These are phyloP conservation scores for Fragilaria radians DNA, from an alignment of 108 stramenopile species.

Conservation along the genomic window DNA sequence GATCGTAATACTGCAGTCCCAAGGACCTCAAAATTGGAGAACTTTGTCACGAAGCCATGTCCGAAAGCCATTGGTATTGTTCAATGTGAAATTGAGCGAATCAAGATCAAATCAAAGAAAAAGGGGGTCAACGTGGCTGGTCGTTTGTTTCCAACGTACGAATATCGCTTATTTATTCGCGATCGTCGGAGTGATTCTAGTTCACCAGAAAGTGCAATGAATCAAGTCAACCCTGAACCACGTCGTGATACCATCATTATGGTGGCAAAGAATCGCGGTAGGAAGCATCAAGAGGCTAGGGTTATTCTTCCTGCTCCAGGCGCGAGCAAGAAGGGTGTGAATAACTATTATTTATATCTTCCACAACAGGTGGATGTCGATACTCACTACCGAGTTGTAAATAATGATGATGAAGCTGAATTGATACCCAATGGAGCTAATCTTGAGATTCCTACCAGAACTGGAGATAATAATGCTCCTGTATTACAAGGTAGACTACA, in stretches of 20 bases:
- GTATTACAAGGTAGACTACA: conserved; percentile 56
- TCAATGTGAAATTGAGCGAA: conserved; percentile 80
- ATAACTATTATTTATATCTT: conserved; percentile 62
- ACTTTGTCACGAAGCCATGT: conserved; percentile 67
- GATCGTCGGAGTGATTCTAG: conserved; percentile 23
- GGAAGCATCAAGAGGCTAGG: conserved; percentile 17
- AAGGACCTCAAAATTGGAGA: conserved; percentile 42
- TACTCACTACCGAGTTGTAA: conserved; percentile 44
- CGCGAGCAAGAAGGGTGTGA: conserved; percentile 55
- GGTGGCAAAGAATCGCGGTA: conserved; percentile 65
- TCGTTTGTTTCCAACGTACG: conserved; percentile 72
- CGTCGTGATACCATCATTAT: conserved; percentile 64
- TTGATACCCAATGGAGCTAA: conserved; percentile 12
- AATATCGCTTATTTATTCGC: conserved; percentile 76
- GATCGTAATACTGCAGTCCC: conserved; percentile 71
- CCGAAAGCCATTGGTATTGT: conserved; percentile 75
- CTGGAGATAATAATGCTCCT: not conserved
- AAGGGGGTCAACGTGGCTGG: conserved; percentile 62
- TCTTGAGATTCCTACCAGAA: conserved; percentile 4
- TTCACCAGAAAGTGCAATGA: not conserved
- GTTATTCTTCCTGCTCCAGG: not conserved
- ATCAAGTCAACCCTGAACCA: conserved; percentile 8
- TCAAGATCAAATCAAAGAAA: conserved; percentile 44
- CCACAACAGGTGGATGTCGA: conserved; percentile 66
- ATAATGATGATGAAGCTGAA: conserved; percentile 8